Evolutionary conservation across 2,329 filamentous ascomycete species (phyloP).

Genomic region (Spiromastix sp.): DNA sequence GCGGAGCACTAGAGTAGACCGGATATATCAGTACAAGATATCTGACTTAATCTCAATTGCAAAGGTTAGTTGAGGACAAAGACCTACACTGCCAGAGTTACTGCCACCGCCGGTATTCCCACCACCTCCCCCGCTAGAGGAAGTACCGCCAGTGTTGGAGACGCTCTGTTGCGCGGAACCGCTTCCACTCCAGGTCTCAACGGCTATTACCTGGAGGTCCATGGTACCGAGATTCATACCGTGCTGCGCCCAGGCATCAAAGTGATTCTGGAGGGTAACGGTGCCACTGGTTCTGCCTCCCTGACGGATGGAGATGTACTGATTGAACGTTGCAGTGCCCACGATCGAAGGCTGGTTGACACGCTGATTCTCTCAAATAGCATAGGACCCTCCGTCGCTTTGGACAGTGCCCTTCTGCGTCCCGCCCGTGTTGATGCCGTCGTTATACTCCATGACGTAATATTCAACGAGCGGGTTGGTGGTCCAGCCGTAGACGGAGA

Average conservation of each 20-base stretch:
- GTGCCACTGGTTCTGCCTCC: conserved; percentile 22
- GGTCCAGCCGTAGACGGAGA: conserved; percentile 24
- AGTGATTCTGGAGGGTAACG: conserved; percentile 23
- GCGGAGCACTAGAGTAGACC: background rate
- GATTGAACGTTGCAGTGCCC: conserved; percentile 42
- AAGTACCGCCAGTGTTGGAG: background rate
- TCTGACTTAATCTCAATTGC: background rate
- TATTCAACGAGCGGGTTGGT: conserved; percentile 13
- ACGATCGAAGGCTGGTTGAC: conserved; percentile 36
- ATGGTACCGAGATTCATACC: conserved; percentile 20
- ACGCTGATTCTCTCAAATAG: conserved; percentile 20
- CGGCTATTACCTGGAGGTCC: conserved; percentile 25
- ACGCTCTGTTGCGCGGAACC: background rate
- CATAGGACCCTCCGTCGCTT: conserved; percentile 22
- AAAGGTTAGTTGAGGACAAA: background rate
- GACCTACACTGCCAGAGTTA: background rate
- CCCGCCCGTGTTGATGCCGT: background rate
- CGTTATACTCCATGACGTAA: conserved; percentile 5
- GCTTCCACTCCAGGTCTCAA: conserved; percentile 14
- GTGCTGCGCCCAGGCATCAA: conserved; percentile 19
- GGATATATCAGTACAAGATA: background rate
- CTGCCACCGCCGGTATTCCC: background rate
- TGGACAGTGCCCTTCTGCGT: conserved; percentile 23
- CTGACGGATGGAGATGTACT: conserved; percentile 38
- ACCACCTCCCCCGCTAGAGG: background rate